phyloP scores from a whole-genome alignment of 306 rosid species.

The Rubus parviflorus region DNA sequence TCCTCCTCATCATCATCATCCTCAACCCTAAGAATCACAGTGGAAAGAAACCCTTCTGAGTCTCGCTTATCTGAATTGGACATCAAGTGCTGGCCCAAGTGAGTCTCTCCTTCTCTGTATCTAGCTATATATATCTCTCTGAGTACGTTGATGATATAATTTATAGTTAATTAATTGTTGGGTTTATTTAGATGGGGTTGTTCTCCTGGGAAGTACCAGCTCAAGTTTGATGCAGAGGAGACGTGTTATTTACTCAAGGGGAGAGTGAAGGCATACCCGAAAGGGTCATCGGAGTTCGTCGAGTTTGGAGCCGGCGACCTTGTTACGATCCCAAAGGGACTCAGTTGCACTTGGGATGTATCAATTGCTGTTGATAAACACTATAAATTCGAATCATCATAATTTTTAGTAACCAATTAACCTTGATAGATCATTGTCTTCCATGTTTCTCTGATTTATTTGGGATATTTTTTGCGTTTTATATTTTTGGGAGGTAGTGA shows the following conservation, averaged over 20 bases:
- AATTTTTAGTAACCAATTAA: constrained; percentile 6
- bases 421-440: too few species aligned
- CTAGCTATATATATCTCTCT: too few species aligned
- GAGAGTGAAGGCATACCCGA: constrained; percentile 80
- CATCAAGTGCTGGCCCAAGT: constrained; percentile 98
- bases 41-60: constrained; percentile 80
- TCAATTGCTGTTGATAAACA: constrained; percentile 90
- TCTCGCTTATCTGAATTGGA: constrained; percentile 68
- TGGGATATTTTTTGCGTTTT: background rate
- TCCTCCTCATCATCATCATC: constrained; percentile 31
- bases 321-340: constrained; percentile 81
- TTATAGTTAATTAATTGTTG: too few species aligned
- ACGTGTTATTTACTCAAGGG: constrained; percentile 87
- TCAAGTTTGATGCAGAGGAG: constrained; percentile 94
- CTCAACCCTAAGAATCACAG: constrained; percentile 50
- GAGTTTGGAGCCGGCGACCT: constrained; percentile 98
- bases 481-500: background rate
- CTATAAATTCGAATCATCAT: constrained; percentile 78
- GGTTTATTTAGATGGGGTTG: constrained; percentile 79
- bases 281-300: constrained; percentile 73
- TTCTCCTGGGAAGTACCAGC: constrained; percentile 87
- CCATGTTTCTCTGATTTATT: background rate
- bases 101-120: constrained; percentile 13
- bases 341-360: constrained; percentile 98
- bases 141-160: too few species aligned